phyloP scores from a whole-genome alignment of 768 basidiomycete species.

The Tricholoma sp. region DNA sequence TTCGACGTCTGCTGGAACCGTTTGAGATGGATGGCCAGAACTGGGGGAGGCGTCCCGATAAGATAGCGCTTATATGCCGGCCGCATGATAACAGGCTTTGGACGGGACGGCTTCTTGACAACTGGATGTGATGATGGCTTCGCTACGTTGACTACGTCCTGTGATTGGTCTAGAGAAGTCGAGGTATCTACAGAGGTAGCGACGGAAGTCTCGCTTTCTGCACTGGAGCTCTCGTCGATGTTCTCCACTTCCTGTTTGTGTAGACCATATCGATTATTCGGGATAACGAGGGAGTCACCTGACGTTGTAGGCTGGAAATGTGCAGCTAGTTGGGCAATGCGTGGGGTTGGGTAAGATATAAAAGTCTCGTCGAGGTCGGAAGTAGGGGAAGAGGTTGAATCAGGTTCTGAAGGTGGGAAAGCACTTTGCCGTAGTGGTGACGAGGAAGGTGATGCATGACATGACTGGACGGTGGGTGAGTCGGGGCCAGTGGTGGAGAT shows the following conservation, averaged over 20 bases:
- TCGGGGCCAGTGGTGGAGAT: conserved; percentile 50
- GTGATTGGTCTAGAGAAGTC: neutral
- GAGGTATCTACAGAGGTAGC: conserved; percentile 19
- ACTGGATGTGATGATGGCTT: neutral
- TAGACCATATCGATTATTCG: conserved; percentile 3
- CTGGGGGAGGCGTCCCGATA: conserved; percentile 77
- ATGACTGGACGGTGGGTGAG: conserved; percentile 24
- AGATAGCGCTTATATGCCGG: conserved; percentile 94
- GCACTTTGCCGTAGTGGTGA: neutral
- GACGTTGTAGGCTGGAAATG: conserved; percentile 10
- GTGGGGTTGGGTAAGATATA: conserved; percentile 8
- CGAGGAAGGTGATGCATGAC: conserved; percentile 1
- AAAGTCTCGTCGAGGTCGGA: conserved; percentile 1
- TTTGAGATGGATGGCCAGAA: conserved; percentile 91
- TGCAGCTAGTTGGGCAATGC: conserved; percentile 13
- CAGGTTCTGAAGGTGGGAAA: neutral
- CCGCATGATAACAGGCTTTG: conserved; percentile 68
- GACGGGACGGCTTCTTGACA: conserved; percentile 22
- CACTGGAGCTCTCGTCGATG: conserved; percentile 35
- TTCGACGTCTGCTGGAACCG: conserved; percentile 85
- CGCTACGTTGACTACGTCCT: neutral
- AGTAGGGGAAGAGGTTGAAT: neutral
- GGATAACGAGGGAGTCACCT: conserved; percentile 13
- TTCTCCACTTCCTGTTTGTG: conserved; percentile 15
- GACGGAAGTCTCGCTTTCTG: conserved; percentile 38